Base-by-base conservation (phyloP, 2,329 filamentous ascomycete species). In the Diaporthe amygdali region DNA sequence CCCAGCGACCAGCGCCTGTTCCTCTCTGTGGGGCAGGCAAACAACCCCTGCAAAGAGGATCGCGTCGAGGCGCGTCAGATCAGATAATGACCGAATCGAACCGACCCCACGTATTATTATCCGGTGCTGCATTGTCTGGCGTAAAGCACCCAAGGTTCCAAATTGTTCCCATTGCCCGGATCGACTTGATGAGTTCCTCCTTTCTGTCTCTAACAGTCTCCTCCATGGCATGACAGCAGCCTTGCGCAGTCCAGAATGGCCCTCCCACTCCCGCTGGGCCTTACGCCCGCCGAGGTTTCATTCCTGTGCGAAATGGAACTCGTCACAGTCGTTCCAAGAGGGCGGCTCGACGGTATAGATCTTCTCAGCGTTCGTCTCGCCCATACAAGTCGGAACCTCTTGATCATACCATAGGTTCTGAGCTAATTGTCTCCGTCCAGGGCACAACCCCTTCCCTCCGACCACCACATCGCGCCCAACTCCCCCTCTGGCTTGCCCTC, bases 301-400 rank as follows among this genome's bases (percentile, higher is more conserved):
- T 99, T 98, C 79, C 86, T 98, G 34, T 97, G 95, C 82, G 96
- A 99, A 84, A 98, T 98, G 95, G 96, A 98, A 84, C 90, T 94
- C 77, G 93, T 99, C 69, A 98, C 95, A 0, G 89, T 99, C 27
- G 91, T 98, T 63, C 96, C 96, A 44, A 93, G 96, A 68, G 95
- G 98, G 81, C 90, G 93, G 74, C 91, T 99, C 67, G 95, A 98
- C 75, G 90, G 90, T 76, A 93, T 99, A 74, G 88, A 94, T 76
- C 88, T 99, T 73, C 89, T 99, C 69, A 91, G 92, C 75, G 96
- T 98, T 86, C 86, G 92, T 90, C 71, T 78, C 77, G 27, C 34
- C 63, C 32, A 7, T 32, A 25, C 54, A n/a, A 14, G 44, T 37
- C 34, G 12, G 10, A 17, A 22, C n/a, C 9, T 15, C 20, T 20